phyloP scores from a whole-genome alignment of 1,284 basidiomycete genomes.

The Ganoderma meredithae region DNA sequence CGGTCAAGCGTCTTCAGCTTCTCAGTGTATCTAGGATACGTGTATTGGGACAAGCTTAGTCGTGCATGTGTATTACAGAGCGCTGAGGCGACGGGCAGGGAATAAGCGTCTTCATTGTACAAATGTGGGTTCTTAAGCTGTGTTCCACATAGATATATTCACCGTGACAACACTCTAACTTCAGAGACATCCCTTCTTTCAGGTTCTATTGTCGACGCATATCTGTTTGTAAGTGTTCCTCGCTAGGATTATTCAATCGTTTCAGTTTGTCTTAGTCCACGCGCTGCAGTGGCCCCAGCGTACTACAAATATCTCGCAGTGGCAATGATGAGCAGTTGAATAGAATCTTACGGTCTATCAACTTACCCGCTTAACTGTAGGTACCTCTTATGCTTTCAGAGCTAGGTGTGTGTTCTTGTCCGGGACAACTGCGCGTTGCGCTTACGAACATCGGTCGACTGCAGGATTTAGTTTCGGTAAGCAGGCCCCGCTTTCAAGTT shows the following conservation, averaged over 20 bases:
- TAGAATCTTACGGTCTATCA: background rate
- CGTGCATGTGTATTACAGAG: background rate
- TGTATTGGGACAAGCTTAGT: background rate
- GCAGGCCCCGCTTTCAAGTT: background rate
- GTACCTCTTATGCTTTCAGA: background rate
- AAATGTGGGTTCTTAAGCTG: background rate
- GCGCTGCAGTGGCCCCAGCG: background rate
- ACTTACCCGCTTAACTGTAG: background rate
- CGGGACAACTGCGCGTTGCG: background rate
- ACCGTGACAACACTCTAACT: background rate
- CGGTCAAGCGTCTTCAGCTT: background rate
- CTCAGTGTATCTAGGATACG: background rate
- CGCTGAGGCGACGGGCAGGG: background rate
- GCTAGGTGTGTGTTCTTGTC: background rate
- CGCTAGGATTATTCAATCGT: background rate
- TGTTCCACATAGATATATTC: background rate
- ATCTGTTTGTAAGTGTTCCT: background rate
- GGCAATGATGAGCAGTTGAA: background rate
- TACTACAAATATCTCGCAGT: background rate
- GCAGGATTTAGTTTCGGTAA: background rate
- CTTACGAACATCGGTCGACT: background rate
- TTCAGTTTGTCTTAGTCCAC: background rate
- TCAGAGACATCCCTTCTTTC: background rate
- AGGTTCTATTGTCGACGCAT: conserved; percentile 1
- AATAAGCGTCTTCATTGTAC: background rate